Evolutionary conservation across 2,329 filamentous ascomycete species (phyloP), one percentile per base, ranked within the genome.

Genomic region (Penicillium vulpinum): DNA sequence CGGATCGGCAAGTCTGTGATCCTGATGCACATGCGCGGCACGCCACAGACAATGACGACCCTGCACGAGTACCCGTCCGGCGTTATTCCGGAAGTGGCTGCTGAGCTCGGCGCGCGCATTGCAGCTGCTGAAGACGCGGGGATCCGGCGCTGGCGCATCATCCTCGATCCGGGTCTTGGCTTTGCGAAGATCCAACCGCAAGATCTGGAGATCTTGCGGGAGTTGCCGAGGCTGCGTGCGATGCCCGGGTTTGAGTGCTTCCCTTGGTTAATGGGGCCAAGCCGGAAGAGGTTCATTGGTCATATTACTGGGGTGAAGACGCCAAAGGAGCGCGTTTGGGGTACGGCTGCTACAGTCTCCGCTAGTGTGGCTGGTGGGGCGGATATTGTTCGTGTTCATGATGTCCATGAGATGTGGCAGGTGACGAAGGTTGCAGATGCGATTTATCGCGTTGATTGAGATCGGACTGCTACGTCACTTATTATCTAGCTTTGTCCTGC

Each of bases 21-120:
- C 62, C 81, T 97, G 50, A 96, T 95, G 91, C 92, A 97, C 77
- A 96, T 94, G 90, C 90, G 92, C 66, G 92, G 92, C 49, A 90
- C 86, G 3, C 91, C 92, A 0, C 82, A 84, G 49, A 96, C 89
- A 2, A 97, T 97, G 92, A 86, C 80, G 61, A 77, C 77, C 28
- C 75, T 90, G 6, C 85, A 85, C 43, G 74, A 83, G 46, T 96
- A 96, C 70, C 85, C 87, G 0, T 76, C 82, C 15, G 89, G 88
- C 2, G 74, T 96, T 24, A 77, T 93, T 21, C 71, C 80, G 0
- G 85, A 83, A 10, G 81, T 96, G 3, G 85, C 82, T 6, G 65
- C 71, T 1, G 92, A 96, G 75, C 83, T 97, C 5, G 77, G 82
- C 3, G 80, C 77, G 9, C 88, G 92, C 16, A 83, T 97, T 5